phyloP scores from a whole-genome alignment of 2,329 filamentous ascomycete species.

The Botrytis pseudocinerea region DNA sequence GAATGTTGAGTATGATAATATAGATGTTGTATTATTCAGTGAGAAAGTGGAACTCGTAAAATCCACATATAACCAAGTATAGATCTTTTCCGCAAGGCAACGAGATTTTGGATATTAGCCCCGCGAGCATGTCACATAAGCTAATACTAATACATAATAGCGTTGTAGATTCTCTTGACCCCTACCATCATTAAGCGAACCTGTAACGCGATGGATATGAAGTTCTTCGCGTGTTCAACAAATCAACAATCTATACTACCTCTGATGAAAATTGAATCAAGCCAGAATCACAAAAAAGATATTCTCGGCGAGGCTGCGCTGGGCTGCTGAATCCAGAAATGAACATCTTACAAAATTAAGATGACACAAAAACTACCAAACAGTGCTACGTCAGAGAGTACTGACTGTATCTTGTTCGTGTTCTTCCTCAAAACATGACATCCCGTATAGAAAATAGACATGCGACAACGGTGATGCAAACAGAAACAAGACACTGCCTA shows the following conservation, averaged over 20 bases:
- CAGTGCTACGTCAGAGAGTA: slow-evolving; percentile 15
- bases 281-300: neutral
- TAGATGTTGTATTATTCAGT: neutral
- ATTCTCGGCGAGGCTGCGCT: slow-evolving; percentile 10
- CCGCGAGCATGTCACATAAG: slow-evolving; percentile 6
- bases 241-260: neutral
- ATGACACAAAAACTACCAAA: slow-evolving; percentile 12
- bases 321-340: slow-evolving; percentile 1
- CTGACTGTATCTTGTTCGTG: slow-evolving; percentile 21
- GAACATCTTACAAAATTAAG: slow-evolving; percentile 14
- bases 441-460: slow-evolving; percentile 4
- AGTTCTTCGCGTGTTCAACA: slow-evolving; percentile 4
- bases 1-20: neutral
- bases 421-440: slow-evolving; percentile 17
- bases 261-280: neutral
- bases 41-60: slow-evolving; percentile 1
- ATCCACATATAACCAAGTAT: slow-evolving; percentile 17
- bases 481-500: neutral
- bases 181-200: slow-evolving; percentile 11
- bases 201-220: neutral
- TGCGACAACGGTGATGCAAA: slow-evolving; percentile 15
- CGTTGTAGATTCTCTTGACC: neutral
- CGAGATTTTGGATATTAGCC: slow-evolving; percentile 19
- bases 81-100: slow-evolving; percentile 19
- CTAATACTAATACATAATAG: neutral